Evolutionary conservation across 129 eudicot genomes (phyloP), one percentile per base, ranked within the genome.

Genomic region (Scalesia atractyloides): DNA sequence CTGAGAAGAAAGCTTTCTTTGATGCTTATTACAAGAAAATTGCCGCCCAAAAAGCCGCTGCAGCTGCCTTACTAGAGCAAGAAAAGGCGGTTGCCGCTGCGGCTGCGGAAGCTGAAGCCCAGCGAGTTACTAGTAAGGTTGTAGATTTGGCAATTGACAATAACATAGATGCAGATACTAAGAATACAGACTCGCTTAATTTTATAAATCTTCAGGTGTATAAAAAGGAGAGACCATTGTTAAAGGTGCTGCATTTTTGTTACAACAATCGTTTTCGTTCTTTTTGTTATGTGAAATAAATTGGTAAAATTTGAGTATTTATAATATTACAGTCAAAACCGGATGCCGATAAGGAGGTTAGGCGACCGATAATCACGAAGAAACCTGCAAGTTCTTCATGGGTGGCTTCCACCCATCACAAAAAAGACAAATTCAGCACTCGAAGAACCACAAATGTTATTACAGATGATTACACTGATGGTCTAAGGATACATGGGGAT

Each of bases 1-100:
- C 93, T 3, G 82, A 85, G 81, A 90, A 87, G 81, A 90, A 90
- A 30, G 97, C 94, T 51, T 90, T 82, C 77, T 90, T 90, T 73
- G 94, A 90, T 72, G 94, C 97, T 73, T 88, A 85, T 84, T 90
- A 84, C 84, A 87, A 90, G 83, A 84, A 74, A 69, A 80, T 89
- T 72, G 96, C 92, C 3, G 96, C 96, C 37, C 73, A 75, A 53
- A 89, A 82, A 46, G 92, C 85, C 0, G 91, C 89, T 4, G 73
- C 73, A 1, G 73, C 61, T 7, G 96, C 96, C 46, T 71, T 83
- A 70, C 86, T 86, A 30, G 88, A 85, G 75, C 85, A 88, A 77
- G 82, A 48, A 71, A 88, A 83, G 75, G 77, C 76, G 6, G 73
- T 76, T 2, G 33, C 76, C 2, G 37, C 65, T 8, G 73, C 33